Conservation (phyloP, 257 asterid species). For the Fraxinus anomala region DNA sequence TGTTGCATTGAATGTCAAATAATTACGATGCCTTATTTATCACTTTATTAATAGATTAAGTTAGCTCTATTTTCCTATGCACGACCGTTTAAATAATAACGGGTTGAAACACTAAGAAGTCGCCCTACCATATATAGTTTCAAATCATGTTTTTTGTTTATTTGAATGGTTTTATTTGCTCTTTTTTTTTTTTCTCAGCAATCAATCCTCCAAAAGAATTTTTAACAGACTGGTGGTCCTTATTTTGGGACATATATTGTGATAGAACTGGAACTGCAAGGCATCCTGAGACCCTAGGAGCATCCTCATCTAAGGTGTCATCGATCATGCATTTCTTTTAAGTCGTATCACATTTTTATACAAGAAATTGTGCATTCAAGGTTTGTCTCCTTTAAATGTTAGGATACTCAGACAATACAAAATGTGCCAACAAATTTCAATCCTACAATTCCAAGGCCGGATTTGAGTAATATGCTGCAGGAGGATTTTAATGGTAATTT, state of each 20-base stretch:
- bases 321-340: not conserved
- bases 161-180: not conserved
- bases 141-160: not conserved
- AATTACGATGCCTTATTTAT: not conserved
- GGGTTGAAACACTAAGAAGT: not conserved
- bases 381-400: not conserved
- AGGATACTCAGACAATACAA: not conserved
- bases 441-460: not conserved
- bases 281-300: not conserved
- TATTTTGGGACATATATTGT: slow-evolving; percentile 39
- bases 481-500: not conserved
- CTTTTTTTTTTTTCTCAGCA: slow-evolving; percentile 16
- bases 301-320: slow-evolving; percentile 17
- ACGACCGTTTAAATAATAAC: too few species aligned
- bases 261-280: not conserved
- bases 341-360: not conserved
- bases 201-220: slow-evolving; percentile 42
- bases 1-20: slow-evolving; percentile 20
- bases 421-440: not conserved
- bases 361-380: not conserved
- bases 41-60: not conserved
- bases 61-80: not conserved
- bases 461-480: not conserved
- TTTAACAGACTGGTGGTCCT: slow-evolving; percentile 54
- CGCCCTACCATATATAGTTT: not conserved